Evolutionary conservation across 2,329 filamentous ascomycete species (phyloP).

Genomic region (Calonectria pseudoturangicola): DNA sequence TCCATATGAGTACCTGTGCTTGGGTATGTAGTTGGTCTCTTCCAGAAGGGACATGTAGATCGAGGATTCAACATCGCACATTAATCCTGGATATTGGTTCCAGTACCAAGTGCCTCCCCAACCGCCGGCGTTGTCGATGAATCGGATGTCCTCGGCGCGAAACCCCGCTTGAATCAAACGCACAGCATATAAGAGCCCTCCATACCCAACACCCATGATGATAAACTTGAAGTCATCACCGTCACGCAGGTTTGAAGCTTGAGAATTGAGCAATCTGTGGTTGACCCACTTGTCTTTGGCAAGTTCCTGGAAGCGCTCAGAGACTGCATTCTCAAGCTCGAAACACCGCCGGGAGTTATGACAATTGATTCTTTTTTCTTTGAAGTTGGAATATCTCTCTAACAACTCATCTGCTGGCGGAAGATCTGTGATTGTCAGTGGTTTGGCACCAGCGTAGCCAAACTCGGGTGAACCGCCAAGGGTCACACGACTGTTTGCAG

Average conservation of each 20-base stretch:
- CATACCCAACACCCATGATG: constrained; percentile 4
- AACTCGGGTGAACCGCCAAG: background rate
- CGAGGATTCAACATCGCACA: constrained; percentile 3
- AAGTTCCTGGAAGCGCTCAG: background rate
- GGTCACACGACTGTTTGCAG: no score
- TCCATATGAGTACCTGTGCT: background rate
- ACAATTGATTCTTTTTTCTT: background rate
- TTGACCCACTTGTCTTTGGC: background rate
- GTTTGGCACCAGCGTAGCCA: background rate
- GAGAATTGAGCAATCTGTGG: background rate
- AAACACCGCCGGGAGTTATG: background rate
- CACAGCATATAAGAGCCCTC: background rate
- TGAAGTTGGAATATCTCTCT: background rate
- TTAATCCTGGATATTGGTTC: constrained; percentile 9
- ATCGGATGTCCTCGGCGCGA: background rate
- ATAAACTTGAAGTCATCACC: constrained; percentile 5
- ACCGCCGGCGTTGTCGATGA: background rate
- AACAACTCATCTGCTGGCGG: background rate
- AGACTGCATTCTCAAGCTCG: background rate
- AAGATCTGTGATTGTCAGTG: background rate
- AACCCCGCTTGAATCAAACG: background rate
- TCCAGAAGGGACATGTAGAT: constrained; percentile 6
- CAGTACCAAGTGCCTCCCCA: constrained; percentile 18
- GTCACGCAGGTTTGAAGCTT: background rate
- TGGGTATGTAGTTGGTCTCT: background rate